A percentile compares a stretch with the other conserved stretches of the same genome.
These are phyloP conservation scores for Acmispon strigosus DNA, from an alignment of 306 rosid species.

Conservation along the genomic window DNA sequence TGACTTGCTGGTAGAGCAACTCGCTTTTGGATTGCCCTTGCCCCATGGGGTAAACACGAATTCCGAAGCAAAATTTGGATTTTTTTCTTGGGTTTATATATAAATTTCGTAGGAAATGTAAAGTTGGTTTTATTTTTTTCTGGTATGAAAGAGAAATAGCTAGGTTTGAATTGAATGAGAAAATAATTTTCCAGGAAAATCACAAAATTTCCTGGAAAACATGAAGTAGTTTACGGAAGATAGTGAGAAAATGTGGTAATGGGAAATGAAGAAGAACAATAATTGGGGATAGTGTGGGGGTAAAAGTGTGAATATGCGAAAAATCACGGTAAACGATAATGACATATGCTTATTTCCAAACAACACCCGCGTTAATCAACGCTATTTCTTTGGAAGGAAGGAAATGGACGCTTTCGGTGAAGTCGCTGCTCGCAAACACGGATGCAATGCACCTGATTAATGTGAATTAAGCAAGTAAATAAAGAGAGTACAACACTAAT, in stretches of 20 bases:
- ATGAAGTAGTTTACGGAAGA: not conserved
- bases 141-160: not conserved
- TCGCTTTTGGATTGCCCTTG: slow-evolving; percentile 78
- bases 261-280: not conserved
- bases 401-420: not conserved
- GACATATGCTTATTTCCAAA: not conserved
- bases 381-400: slow-evolving; percentile 20
- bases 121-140: not conserved
- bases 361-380: not conserved
- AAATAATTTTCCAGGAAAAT: slow-evolving; percentile 29
- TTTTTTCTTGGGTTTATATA: not conserved
- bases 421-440: not conserved
- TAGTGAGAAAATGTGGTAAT: not conserved
- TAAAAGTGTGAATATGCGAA: slow-evolving; percentile 14
- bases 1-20: slow-evolving; percentile 72
- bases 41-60: slow-evolving; percentile 51
- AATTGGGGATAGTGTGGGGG: not conserved
- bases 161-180: not conserved
- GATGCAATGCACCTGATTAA: not conserved
- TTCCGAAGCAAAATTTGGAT: not conserved
- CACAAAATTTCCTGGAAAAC: slow-evolving; percentile 33
- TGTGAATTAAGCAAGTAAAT: too few species aligned
- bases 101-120: not conserved
- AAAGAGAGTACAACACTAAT: too few species aligned
- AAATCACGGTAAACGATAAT: not conserved